Evolutionary conservation across 139 green algal genomes (phyloP), one percentile per base, ranked within the genome.

Genomic region (Tetraselmis chui): DNA sequence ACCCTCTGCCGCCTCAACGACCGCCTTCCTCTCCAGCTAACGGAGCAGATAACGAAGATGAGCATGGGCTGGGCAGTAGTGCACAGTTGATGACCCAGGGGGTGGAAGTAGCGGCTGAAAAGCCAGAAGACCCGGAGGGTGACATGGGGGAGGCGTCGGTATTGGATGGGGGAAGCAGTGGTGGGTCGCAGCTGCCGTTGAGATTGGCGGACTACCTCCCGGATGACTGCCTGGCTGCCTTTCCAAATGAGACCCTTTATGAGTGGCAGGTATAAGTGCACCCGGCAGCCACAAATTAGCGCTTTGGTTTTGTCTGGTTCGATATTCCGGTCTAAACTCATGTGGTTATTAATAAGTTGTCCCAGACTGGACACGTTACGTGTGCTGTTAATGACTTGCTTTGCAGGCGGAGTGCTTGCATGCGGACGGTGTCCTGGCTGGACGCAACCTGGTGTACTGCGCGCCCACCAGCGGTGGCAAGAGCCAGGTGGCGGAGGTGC

Each of bases 401-500:
- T 0, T 79, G 85, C 84, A 91, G 82, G 84, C 84, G 27, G 80
- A 89, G 28, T 86, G 80, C 28, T 58, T 92, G 31, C 76, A 83
- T 18, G 30, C 79, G 78, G 82, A 81, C 11, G 89, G 88, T 23
- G 93, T 97, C 45, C 86, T 97, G 67, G 79, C 81, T n/a, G 90
- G 89, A 0, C 31, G 87, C 80, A 97, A 94, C 86, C 85, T 97
- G 32, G 91, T 97, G 75, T 97, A 95, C 90, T 92, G 87, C 77
- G 93, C 93, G 22, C 93, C 93, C 31, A 97, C 93, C 58, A 94
- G 89, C 78, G 92, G 90, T 22, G 92, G 92, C 58, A 95, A 95
- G 85, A 83, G 77, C 59, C 83, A 95, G 67, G 90, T 95, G 32
- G 89, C 92, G 18, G 93, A 97, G 84, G 79, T 95, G 26, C 84